A percentile compares a stretch with the other conserved stretches of the same genome.
Conservation (phyloP, 345 rosid genomes). For the Eucalyptus erythrocorys region DNA sequence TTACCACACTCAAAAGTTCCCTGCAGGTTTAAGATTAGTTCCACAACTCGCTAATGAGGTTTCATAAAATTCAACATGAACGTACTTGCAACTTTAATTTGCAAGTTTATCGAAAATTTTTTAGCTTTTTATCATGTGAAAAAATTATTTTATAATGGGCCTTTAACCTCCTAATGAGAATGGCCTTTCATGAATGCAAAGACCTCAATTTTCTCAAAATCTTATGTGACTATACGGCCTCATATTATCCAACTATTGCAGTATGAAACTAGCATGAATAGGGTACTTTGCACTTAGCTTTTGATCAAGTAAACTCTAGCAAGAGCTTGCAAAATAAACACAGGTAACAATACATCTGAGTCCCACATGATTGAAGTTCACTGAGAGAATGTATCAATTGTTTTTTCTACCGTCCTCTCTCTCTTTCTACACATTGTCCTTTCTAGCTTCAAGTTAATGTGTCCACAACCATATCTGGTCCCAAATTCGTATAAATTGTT, state of each 20-base stretch:
- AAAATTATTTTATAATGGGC: background rate
- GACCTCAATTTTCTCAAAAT: background rate
- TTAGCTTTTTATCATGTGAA: background rate
- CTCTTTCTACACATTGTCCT: too few species aligned
- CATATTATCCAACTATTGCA: background rate
- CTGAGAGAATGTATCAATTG: too few species aligned
- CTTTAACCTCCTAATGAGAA: background rate
- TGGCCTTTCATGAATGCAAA: background rate
- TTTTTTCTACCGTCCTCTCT: too few species aligned
- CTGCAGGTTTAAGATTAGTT: background rate
- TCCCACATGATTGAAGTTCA: too few species aligned
- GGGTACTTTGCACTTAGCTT: background rate
- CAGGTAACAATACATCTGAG: too few species aligned
- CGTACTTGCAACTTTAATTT: background rate
- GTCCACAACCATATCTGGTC: too few species aligned
- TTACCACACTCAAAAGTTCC: background rate
- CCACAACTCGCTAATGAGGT: background rate
- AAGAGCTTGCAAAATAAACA: background rate
- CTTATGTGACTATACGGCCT: background rate
- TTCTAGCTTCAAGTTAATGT: too few species aligned
- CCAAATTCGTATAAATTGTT: too few species aligned
- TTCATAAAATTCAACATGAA: background rate
- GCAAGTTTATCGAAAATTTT: background rate
- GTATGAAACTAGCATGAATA: background rate
- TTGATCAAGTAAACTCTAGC: background rate